phyloP scores from a whole-genome alignment of 768 basidiomycete genomes.

The Favolaschia claudopus region DNA sequence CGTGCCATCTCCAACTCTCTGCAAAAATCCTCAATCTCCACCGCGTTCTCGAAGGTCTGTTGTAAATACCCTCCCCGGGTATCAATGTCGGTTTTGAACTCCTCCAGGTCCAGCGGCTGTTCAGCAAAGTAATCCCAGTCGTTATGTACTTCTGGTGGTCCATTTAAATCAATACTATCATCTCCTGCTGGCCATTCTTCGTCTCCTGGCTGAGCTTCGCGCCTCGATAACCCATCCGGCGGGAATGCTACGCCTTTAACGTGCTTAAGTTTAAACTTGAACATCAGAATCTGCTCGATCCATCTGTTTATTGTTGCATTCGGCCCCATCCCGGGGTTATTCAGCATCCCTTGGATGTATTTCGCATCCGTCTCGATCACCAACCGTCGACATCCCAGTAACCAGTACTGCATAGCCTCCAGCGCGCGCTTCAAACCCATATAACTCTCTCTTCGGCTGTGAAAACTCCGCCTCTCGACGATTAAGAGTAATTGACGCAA shows the following conservation, averaged over 20 bases:
- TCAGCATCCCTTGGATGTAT: conserved; percentile 43
- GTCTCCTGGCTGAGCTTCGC: conserved; percentile 22
- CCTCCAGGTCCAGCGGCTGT: conserved; percentile 14
- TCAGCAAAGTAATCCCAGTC: neutral
- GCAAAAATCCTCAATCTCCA: neutral
- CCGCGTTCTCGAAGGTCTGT: neutral
- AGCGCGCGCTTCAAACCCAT: conserved; percentile 39
- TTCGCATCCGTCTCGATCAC: too few relatives aligned
- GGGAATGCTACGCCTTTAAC: conserved; percentile 32
- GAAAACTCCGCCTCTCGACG: conserved; percentile 41
- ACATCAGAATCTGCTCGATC: conserved; percentile 40
- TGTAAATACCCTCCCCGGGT: conserved; percentile 2
- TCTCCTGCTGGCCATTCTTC: neutral
- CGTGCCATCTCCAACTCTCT: neutral
- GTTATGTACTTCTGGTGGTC: neutral
- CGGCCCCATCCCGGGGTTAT: conserved; percentile 41
- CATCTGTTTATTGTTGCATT: conserved; percentile 44
- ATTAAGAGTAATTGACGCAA: conserved; percentile 48
- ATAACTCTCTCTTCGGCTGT: conserved; percentile 51
- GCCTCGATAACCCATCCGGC: conserved; percentile 41
- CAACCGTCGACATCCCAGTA: conserved; percentile 36
- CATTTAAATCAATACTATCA: neutral
- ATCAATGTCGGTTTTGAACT: conserved; percentile 6
- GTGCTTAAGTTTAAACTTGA: conserved; percentile 41
- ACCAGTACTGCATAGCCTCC: conserved; percentile 16